These are phyloP conservation scores for Cordyceps fumosorosea DNA, from an alignment of 2,329 filamentous ascomycete species.

Conservation along the genomic window DNA sequence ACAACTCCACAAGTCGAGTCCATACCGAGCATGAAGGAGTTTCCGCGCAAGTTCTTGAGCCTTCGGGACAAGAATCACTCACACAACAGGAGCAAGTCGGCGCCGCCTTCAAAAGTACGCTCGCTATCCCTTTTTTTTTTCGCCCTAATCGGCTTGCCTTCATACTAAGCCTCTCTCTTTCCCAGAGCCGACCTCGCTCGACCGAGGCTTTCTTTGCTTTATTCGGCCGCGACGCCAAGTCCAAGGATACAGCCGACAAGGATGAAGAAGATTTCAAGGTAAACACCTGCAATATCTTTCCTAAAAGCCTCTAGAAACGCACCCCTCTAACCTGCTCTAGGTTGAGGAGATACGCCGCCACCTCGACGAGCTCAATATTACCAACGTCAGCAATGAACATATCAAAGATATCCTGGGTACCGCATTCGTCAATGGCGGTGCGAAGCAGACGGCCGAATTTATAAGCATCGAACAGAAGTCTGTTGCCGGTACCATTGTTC, in stretches of 20 bases:
- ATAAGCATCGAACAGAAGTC: constrained; percentile 75
- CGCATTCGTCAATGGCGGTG: constrained; percentile 60
- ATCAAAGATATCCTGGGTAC: constrained; percentile 51
- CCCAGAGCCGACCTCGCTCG: constrained; percentile 45
- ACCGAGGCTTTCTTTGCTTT: constrained; percentile 55
- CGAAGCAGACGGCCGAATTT: constrained; percentile 68
- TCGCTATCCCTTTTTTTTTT: neutral
- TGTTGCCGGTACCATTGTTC: constrained; percentile 68
- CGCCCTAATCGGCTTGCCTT: neutral
- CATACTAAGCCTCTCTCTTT: constrained; percentile 12
- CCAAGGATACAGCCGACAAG: constrained; percentile 42
- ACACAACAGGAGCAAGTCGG: constrained; percentile 49
- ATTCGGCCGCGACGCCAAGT: constrained; percentile 55
- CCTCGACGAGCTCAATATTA: constrained; percentile 38
- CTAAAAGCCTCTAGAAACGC: neutral
- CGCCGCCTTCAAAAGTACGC: constrained; percentile 37
- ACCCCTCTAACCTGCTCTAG: constrained; percentile 21
- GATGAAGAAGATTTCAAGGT: constrained; percentile 38
- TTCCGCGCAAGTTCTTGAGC: constrained; percentile 61
- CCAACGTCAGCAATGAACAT: constrained; percentile 49
- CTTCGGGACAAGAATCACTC: constrained; percentile 57
- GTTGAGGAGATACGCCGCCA: constrained; percentile 34
- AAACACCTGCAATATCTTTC: neutral
- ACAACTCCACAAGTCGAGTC: constrained; percentile 1
- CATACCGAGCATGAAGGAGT: constrained; percentile 42